Evolutionary conservation across 202 grass and related monocot species (phyloP).

Genomic region (Schoenoplectus triqueter): DNA sequence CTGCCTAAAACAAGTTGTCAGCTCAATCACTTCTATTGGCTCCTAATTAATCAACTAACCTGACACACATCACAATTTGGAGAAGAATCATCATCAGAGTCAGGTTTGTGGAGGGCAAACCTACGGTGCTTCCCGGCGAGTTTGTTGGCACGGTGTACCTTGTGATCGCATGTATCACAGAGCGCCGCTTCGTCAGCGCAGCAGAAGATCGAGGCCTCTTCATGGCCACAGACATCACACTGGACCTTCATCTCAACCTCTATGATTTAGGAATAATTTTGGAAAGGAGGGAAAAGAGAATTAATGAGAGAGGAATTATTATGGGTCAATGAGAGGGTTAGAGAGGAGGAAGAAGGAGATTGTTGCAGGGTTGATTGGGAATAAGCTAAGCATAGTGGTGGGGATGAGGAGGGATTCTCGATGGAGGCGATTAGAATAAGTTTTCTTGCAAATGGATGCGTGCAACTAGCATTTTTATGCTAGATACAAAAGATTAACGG

Average conservation of each 20-base stretch:
- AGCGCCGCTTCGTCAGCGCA: slow-evolving; percentile 84
- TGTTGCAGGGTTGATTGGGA: slow-evolving; percentile 1
- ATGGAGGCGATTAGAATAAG: slow-evolving; percentile 28
- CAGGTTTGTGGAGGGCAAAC: slow-evolving; percentile 47
- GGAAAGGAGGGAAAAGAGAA: background rate
- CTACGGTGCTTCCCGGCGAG: slow-evolving; percentile 77
- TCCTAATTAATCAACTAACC: slow-evolving; percentile 38
- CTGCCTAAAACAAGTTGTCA: background rate
- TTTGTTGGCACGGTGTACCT: slow-evolving; percentile 76
- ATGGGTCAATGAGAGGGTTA: slow-evolving; percentile 15
- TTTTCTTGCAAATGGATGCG: slow-evolving; percentile 32
- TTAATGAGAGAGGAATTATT: background rate
- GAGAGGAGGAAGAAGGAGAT: slow-evolving; percentile 20
- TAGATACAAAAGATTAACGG: slow-evolving; percentile 26
- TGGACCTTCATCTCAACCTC: slow-evolving; percentile 61
- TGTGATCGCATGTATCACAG: slow-evolving; percentile 63
- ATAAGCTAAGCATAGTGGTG: slow-evolving; percentile 49
- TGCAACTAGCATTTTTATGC: background rate
- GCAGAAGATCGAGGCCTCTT: slow-evolving; percentile 69
- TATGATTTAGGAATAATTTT: background rate
- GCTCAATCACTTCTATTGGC: background rate
- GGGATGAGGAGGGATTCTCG: slow-evolving; percentile 27
- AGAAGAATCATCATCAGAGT: background rate
- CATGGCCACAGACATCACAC: slow-evolving; percentile 71
- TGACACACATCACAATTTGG: slow-evolving; percentile 78